phyloP scores from a whole-genome alignment of 2,329 filamentous ascomycete genomes.

The Albophoma yamanashiensis region DNA sequence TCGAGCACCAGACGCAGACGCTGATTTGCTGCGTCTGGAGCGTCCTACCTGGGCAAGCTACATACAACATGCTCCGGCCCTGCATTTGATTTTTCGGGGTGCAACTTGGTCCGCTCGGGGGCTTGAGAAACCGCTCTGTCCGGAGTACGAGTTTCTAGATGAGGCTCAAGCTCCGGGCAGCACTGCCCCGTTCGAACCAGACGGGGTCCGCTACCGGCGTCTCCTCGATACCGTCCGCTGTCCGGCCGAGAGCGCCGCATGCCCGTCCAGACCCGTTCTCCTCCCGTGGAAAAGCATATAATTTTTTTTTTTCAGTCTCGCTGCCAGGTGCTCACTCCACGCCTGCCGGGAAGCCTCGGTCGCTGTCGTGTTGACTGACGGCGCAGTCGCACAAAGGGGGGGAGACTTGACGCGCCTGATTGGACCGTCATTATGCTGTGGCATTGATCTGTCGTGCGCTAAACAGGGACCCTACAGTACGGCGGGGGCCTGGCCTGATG shows the following conservation, averaged over 20 bases:
- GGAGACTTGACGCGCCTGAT: slow-evolving; percentile 10
- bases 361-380: slow-evolving; percentile 18
- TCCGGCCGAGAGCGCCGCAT: background rate
- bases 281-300: background rate
- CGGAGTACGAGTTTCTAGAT: too few species aligned
- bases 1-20: background rate
- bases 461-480: slow-evolving; percentile 11
- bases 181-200: background rate
- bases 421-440: slow-evolving; percentile 13
- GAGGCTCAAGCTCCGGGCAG: background rate
- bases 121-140: background rate
- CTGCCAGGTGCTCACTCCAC: background rate
- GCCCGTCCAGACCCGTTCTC: background rate
- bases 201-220: background rate
- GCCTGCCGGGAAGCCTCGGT: slow-evolving; percentile 11
- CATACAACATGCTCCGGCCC: background rate
- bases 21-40: background rate
- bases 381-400: slow-evolving; percentile 8
- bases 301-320: background rate
- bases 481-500: background rate
- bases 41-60: background rate
- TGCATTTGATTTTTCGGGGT: background rate
- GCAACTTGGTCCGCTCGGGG: background rate
- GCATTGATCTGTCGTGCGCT: slow-evolving; percentile 20
- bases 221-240: background rate